Conservation (phyloP, 2,329 filamentous ascomycete genomes). For the Tolypocladium pustulatum region DNA sequence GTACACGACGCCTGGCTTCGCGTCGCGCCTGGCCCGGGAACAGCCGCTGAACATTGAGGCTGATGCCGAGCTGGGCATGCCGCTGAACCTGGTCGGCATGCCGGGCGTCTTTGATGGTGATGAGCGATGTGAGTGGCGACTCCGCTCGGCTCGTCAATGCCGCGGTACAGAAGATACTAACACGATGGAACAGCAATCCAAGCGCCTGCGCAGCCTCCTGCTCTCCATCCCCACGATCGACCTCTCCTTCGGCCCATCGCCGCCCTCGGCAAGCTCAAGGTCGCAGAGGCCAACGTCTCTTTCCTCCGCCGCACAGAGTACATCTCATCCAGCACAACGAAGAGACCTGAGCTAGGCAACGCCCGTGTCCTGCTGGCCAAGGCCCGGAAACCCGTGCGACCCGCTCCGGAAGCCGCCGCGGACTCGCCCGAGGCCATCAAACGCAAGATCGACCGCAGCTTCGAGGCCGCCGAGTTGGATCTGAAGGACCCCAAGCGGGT, state of each 20-base stretch:
- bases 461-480: constrained; percentile 41
- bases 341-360: constrained; percentile 36
- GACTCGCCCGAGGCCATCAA: constrained; percentile 57
- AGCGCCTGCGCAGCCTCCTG: constrained; percentile 59
- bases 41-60: constrained; percentile 95
- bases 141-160: not conserved
- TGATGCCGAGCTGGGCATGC: constrained; percentile 96
- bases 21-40: constrained; percentile 77
- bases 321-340: constrained; percentile 55
- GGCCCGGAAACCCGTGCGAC: constrained; percentile 22
- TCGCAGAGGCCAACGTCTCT: constrained; percentile 68
- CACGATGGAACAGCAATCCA: constrained; percentile 56
- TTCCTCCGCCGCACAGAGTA: constrained; percentile 96
- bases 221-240: constrained; percentile 74
- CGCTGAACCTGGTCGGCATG: constrained; percentile 87
- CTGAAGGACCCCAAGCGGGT: constrained; percentile 43
- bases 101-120: constrained; percentile 92
- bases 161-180: not conserved
- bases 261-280: constrained; percentile 74
- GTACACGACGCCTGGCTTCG: constrained; percentile 85
- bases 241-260: constrained; percentile 74
- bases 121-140: constrained; percentile 62
- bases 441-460: constrained; percentile 55
- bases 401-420: constrained; percentile 47
- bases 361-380: constrained; percentile 25